A percentile compares a stretch with the other conserved stretches of the same genome.
phyloP scores from a whole-genome alignment of 495 filamentous ascomycete species.

The Penicillium manginii region DNA sequence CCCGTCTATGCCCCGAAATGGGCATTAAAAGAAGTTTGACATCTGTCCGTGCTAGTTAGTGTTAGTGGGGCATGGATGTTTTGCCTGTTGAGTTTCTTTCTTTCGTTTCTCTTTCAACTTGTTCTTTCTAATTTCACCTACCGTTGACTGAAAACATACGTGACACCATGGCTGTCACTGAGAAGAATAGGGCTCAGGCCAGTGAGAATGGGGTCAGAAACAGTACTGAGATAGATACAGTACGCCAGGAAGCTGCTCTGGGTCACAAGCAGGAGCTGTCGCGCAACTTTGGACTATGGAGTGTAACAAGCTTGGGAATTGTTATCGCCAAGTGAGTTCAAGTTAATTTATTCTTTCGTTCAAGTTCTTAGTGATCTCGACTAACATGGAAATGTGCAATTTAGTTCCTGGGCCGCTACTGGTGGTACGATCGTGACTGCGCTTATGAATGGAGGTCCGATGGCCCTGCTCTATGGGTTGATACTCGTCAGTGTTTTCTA shows the following conservation, averaged over 20 bases:
- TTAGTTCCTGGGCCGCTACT: slow-evolving; percentile 48
- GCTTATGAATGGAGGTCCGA: slow-evolving; percentile 47
- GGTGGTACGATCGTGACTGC: slow-evolving; percentile 50
- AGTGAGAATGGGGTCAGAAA: not conserved
- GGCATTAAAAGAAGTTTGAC: not conserved
- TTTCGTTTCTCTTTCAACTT: not conserved
- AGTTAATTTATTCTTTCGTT: slow-evolving; percentile 7
- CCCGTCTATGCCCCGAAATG: not conserved
- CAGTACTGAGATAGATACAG: slow-evolving; percentile 34
- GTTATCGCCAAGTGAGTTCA: slow-evolving; percentile 49
- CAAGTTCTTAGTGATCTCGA: not conserved
- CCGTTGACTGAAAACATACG: not conserved
- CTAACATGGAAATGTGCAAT: not conserved
- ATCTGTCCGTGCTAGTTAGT: not conserved
- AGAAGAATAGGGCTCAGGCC: not conserved
- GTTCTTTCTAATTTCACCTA: not conserved
- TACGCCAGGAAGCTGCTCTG: slow-evolving; percentile 47
- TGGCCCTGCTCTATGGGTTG: slow-evolving; percentile 48
- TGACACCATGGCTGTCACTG: not conserved
- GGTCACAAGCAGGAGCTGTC: slow-evolving; percentile 50
- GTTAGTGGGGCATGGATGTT: not conserved
- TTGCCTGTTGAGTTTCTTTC: not conserved
- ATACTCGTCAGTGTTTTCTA: slow-evolving; percentile 47
- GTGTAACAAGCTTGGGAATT: slow-evolving; percentile 49
- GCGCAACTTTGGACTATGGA: slow-evolving; percentile 49